Conservation (phyloP, 176 grass and related monocot species). For the Oryza nivara region DNA sequence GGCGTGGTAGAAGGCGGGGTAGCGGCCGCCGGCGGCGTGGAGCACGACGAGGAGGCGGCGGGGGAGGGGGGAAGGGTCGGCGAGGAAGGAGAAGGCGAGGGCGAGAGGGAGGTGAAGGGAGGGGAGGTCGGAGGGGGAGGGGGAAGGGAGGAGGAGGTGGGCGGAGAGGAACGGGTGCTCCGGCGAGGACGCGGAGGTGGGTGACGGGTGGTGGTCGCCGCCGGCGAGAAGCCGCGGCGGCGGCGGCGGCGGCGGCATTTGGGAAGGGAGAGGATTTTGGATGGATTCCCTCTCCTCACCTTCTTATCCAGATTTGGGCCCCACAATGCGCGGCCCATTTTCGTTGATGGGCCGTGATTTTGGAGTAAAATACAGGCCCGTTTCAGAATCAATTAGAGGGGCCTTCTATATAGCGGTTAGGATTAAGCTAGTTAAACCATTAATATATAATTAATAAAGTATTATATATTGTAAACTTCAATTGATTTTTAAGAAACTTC, state of each 20-base stretch:
- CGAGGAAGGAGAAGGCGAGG: conserved; percentile 68
- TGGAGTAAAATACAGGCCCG: too few species aligned
- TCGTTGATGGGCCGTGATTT: too few species aligned
- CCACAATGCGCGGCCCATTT: too few species aligned
- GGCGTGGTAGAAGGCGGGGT: conserved; percentile 58
- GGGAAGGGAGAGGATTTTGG: not conserved
- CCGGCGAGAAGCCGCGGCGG: conserved; percentile 41
- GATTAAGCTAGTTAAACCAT: too few species aligned
- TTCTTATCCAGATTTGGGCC: too few species aligned
- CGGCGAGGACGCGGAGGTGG: conserved; percentile 22
- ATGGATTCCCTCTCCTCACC: too few species aligned
- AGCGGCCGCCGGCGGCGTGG: conserved; percentile 58
- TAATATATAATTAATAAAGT: too few species aligned
- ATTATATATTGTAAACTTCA: too few species aligned
- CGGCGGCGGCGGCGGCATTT: conserved; percentile 19
- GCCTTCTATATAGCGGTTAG: too few species aligned
- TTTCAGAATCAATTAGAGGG: too few species aligned
- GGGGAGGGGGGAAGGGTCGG: conserved; percentile 38
- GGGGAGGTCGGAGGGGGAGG: conserved; percentile 51
- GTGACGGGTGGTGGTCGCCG: conserved; percentile 45
- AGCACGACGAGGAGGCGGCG: conserved; percentile 50
- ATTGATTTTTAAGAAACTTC: too few species aligned
- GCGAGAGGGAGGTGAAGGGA: conserved; percentile 61
- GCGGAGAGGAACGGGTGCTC: conserved; percentile 51
- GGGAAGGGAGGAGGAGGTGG: conserved; percentile 61